Evolutionary conservation across 345 rosid genomes (phyloP).

Genomic region (Hypericum perforatum): DNA sequence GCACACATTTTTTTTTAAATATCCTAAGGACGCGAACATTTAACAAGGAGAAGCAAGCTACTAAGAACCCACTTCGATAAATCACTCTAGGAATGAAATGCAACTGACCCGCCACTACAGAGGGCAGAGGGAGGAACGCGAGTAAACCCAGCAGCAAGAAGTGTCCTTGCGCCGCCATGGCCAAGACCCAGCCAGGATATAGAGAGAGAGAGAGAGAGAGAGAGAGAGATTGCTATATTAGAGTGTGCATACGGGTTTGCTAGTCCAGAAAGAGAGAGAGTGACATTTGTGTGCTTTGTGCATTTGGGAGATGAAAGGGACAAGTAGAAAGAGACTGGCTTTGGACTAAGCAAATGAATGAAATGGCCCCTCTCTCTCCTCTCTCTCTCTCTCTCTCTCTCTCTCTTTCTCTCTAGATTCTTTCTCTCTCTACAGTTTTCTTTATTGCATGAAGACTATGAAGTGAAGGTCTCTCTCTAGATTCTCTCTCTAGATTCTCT

Average conservation of each 20-base stretch:
- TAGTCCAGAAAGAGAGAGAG: too few relatives aligned
- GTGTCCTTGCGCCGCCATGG: slow-evolving; percentile 30
- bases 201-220: slow-evolving; percentile 5
- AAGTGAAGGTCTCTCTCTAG: neutral
- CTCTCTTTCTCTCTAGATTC: slow-evolving; percentile 13
- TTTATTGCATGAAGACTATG: too few relatives aligned
- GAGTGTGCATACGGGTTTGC: too few relatives aligned
- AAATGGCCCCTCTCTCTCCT: slow-evolving; percentile 3
- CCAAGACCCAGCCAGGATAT: slow-evolving; percentile 10
- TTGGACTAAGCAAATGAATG: neutral
- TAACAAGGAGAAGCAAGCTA: neutral
- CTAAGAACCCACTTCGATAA: slow-evolving; percentile 5
- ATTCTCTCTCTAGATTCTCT: slow-evolving; percentile 14
- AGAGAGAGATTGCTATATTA: neutral
- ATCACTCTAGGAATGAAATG: slow-evolving; percentile 2
- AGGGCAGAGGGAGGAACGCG: slow-evolving; percentile 34
- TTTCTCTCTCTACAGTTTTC: slow-evolving; percentile 11
- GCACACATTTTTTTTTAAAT: too few relatives aligned
- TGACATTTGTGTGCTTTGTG: neutral
- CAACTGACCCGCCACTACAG: slow-evolving; percentile 38
- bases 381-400: slow-evolving; percentile 4
- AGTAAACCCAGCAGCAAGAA: slow-evolving; percentile 33
- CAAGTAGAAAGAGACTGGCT: neutral
- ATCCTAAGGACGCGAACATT: too few relatives aligned
- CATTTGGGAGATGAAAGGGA: neutral